Evolutionary conservation across 331 rosid species (phyloP).

Genomic region (Phaseolus coccineus): DNA sequence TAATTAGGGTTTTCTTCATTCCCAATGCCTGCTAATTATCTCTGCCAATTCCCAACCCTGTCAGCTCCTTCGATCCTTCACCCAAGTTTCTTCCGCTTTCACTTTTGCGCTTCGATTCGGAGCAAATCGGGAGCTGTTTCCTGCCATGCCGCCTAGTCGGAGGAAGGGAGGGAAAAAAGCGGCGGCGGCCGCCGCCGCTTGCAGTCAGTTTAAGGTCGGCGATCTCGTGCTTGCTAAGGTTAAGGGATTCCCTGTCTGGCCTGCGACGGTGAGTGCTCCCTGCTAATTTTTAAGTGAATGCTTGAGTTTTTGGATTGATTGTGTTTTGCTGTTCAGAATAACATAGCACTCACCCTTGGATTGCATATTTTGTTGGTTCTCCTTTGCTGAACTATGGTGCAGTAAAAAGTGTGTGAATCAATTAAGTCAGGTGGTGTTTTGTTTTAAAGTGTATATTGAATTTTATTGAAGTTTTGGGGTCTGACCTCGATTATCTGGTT

Average conservation of each 20-base stretch:
- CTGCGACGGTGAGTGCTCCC: conserved; percentile 72
- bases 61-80: conserved; percentile 50
- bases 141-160: conserved; percentile 84
- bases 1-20: conserved; percentile 67
- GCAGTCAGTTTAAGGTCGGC: conserved; percentile 88
- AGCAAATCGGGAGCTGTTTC: conserved; percentile 32
- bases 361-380: conserved; percentile 39
- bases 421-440: background rate
- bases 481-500: conserved; percentile 31
- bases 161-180: conserved; percentile 77
- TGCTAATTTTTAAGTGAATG: background rate
- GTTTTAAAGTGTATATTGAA: background rate
- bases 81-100: conserved; percentile 49
- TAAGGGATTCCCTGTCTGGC: conserved; percentile 98
- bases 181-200: conserved; percentile 71
- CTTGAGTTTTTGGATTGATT: conserved; percentile 2
- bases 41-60: conserved; percentile 42
- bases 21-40: conserved; percentile 70
- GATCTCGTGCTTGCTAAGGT: conserved; percentile 99
- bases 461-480: background rate
- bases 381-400: background rate
- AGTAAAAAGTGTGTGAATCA: background rate
- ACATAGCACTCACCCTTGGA: conserved; percentile 5
- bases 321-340: background rate
- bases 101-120: conserved; percentile 38